Evolutionary conservation across 495 filamentous ascomycete species (phyloP).

Genomic region (Parathielavia appendiculata): DNA sequence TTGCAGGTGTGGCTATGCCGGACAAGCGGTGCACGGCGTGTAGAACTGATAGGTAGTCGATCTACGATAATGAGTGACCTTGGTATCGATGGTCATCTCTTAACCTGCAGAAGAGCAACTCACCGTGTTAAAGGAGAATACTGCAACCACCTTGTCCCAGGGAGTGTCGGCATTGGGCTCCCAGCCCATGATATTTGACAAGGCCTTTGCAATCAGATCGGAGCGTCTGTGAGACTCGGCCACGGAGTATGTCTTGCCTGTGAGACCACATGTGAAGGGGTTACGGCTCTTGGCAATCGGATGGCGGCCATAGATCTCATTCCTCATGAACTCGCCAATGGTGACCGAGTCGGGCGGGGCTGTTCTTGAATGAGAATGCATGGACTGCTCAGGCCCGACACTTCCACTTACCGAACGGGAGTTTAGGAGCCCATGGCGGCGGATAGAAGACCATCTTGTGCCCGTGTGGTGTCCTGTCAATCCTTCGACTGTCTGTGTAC

Average conservation of each 20-base stretch:
- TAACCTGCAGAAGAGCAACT: slow-evolving; percentile 15
- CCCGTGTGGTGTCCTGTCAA: neutral
- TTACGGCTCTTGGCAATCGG: slow-evolving; percentile 59
- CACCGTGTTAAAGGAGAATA: slow-evolving; percentile 81
- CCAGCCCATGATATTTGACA: slow-evolving; percentile 73
- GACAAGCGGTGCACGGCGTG: slow-evolving; percentile 74
- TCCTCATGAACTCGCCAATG: slow-evolving; percentile 73
- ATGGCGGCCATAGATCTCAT: slow-evolving; percentile 64
- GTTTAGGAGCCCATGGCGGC: slow-evolving; percentile 60
- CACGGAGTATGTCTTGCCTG: slow-evolving; percentile 64
- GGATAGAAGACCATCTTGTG: slow-evolving; percentile 72
- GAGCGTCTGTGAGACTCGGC: slow-evolving; percentile 62
- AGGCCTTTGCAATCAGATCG: slow-evolving; percentile 61
- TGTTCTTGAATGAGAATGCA: slow-evolving; percentile 14
- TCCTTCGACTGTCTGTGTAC: neutral
- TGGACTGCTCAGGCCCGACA: neutral
- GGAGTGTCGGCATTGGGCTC: slow-evolving; percentile 66
- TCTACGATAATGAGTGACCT: slow-evolving; percentile 42
- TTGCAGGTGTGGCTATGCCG: slow-evolving; percentile 73
- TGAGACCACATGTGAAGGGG: slow-evolving; percentile 78
- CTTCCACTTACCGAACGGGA: slow-evolving; percentile 49
- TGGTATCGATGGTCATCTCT: neutral
- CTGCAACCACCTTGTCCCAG: slow-evolving; percentile 78
- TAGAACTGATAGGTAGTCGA: slow-evolving; percentile 71
- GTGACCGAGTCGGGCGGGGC: slow-evolving; percentile 71